Evolutionary conservation across 2,329 filamentous ascomycete species (phyloP).

Genomic region (Nothophoma quercina): DNA sequence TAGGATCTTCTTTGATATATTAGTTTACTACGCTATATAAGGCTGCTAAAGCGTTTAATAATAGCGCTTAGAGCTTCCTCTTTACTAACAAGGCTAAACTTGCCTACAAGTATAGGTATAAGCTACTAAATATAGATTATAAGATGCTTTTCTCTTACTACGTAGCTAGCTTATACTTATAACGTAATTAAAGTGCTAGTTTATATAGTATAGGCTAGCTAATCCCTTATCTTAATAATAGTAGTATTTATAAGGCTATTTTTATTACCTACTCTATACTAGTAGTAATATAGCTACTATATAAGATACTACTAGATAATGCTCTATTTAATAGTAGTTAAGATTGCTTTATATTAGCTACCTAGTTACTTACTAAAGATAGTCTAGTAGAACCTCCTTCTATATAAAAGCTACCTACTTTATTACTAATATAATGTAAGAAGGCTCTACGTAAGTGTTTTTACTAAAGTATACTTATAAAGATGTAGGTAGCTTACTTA

Average conservation of each 20-base stretch:
- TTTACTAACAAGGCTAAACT: neutral
- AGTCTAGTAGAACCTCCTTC: neutral
- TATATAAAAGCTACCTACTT: neutral
- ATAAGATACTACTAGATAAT: neutral
- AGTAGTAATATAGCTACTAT: neutral
- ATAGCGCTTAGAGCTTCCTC: neutral
- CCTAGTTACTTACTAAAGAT: neutral
- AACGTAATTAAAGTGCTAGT: neutral
- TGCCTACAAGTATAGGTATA: neutral
- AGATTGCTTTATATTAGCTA: neutral
- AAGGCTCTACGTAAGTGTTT: neutral
- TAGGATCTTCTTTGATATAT: too few relatives aligned
- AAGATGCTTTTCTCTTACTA: neutral
- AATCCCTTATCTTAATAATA: neutral
- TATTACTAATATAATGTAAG: neutral
- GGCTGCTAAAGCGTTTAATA: neutral
- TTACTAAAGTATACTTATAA: neutral
- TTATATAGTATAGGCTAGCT: neutral
- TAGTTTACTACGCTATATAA: too few relatives aligned
- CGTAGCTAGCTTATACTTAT: neutral
- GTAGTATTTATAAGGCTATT: neutral
- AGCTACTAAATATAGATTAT: neutral
- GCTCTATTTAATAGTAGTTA: neutral
- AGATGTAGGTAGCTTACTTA: neutral
- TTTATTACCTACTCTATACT: constrained; percentile 1